Evolutionary conservation across 2,329 filamentous ascomycete species (phyloP), one percentile per base, ranked within the genome.

Genomic region (Verticillium nonalfalfae): DNA sequence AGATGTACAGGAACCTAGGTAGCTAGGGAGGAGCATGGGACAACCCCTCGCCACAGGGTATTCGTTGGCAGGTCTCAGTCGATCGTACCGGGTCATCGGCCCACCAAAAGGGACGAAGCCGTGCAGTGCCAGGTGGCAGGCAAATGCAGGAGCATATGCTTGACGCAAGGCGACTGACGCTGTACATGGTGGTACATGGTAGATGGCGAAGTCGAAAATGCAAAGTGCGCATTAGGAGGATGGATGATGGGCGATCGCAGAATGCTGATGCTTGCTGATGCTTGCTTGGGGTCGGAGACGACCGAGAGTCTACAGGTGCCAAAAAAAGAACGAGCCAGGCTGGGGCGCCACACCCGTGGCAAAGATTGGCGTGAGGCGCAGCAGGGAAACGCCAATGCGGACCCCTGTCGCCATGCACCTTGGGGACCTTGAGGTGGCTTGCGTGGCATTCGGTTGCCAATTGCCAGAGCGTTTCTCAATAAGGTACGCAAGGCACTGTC

Each of bases 301-400:
- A 50, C 61, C 54, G 59, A 58, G 59, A 40, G 33, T 26, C 26
- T 4, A 10, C 18, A 34, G 18, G 57, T 18, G 36, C 59, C 59
- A 64, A 64, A 64, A 64, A 64, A 63, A 64, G 63, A 64, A 64
- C 61, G 63, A 33, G 59, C 54, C 57, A 34, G 54, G 50, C 56
- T 54, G 21, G 55, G 57, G 21, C 50, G 39, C 63, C 61, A 58
- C 61, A 61, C 62, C 35, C 11, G 59, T 57, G 52, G 45, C 45
- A 21, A 57, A 61, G 61, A 64, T 60, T 62, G 40, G 50, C 59
- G 58, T 63, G 63, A 63, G 63, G 63, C 63, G 59, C 63, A 64
- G 63, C 55, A 36, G 14, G 45, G 18, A 21, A 50, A 21, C n/a
- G 26, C 45, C 45, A 50, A 21, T 50, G 45, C 18, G 45, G n/a